Conservation (phyloP, 768 basidiomycete genomes). For the Mycena pura region DNA sequence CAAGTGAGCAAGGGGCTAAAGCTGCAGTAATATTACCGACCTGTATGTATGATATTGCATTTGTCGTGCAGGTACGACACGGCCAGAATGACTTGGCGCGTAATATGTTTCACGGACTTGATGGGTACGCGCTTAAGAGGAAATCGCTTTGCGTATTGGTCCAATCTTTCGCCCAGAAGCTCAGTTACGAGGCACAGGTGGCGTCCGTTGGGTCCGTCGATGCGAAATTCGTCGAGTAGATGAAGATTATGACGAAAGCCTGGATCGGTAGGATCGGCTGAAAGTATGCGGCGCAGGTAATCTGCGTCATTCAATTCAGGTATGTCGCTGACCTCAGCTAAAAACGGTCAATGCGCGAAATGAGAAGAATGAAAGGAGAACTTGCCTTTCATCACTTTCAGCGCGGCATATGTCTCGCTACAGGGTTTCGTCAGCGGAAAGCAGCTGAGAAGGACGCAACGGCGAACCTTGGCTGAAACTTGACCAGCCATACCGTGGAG, state of each 20-base stretch:
- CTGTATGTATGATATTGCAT: slow-evolving; percentile 14
- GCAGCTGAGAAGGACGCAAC: neutral
- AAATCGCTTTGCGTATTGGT: slow-evolving; percentile 7
- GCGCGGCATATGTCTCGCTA: slow-evolving; percentile 3
- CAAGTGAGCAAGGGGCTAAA: neutral
- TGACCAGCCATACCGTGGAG: slow-evolving; percentile 52
- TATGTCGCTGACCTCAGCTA: slow-evolving; percentile 8
- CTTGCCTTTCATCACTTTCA: slow-evolving; percentile 18
- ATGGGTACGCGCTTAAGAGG: neutral
- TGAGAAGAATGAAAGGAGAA: neutral
- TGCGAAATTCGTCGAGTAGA: slow-evolving; percentile 12
- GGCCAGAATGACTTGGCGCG: slow-evolving; percentile 1
- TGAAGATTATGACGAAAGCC: slow-evolving; percentile 15
- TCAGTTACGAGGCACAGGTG: slow-evolving; percentile 17
- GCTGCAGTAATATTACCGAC: neutral
- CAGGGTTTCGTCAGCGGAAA: neutral
- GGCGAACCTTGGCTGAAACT: neutral
- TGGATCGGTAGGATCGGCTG: slow-evolving; percentile 14
- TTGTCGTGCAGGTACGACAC: slow-evolving; percentile 9
- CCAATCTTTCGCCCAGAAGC: slow-evolving; percentile 9
- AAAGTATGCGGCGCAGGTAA: slow-evolving; percentile 9
- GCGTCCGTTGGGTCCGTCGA: slow-evolving; percentile 8
- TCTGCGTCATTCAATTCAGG: slow-evolving; percentile 7
- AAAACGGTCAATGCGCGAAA: neutral
- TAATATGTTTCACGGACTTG: neutral